Conservation (phyloP, 768 basidiomycete genomes). For the Plicaturopsis crispa region DNA sequence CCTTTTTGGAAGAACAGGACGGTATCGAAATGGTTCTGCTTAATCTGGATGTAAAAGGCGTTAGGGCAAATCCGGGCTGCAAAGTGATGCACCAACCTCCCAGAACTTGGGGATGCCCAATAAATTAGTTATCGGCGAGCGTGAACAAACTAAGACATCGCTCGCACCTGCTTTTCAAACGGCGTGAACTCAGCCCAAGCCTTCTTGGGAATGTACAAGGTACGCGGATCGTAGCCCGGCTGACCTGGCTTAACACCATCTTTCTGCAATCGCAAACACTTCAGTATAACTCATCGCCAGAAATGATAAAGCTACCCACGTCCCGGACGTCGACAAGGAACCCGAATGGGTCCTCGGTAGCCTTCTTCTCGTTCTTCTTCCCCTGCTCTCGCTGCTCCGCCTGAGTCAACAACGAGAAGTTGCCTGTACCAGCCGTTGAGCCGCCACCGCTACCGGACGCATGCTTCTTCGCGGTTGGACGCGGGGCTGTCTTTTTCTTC, state of each 20-base stretch:
- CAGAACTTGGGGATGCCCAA: conserved; percentile 44
- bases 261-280: conserved; percentile 41
- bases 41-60: conserved; percentile 65
- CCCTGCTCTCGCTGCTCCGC: conserved; percentile 72
- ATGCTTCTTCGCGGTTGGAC: conserved; percentile 22
- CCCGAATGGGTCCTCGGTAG: conserved; percentile 64
- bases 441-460: conserved; percentile 19
- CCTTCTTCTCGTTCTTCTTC: conserved; percentile 79
- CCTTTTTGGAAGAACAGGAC: conserved; percentile 99
- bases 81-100: conserved; percentile 40
- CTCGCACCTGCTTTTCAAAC: conserved; percentile 87
- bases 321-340: conserved; percentile 72
- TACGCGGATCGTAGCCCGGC: conserved; percentile 85
- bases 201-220: conserved; percentile 68
- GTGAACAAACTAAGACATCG: conserved; percentile 8
- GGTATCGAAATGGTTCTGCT: conserved; percentile 96
- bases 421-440: conserved; percentile 17
- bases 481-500: conserved; percentile 25
- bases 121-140: background rate
- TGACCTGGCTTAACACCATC: conserved; percentile 74
- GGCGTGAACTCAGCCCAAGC: conserved; percentile 86
- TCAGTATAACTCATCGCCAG: conserved; percentile 1
- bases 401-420: conserved; percentile 62
- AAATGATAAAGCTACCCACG: conserved; percentile 30
- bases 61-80: conserved; percentile 1